Conservation (phyloP, 495 filamentous ascomycete genomes). For the Evansstolkia leycettana region DNA sequence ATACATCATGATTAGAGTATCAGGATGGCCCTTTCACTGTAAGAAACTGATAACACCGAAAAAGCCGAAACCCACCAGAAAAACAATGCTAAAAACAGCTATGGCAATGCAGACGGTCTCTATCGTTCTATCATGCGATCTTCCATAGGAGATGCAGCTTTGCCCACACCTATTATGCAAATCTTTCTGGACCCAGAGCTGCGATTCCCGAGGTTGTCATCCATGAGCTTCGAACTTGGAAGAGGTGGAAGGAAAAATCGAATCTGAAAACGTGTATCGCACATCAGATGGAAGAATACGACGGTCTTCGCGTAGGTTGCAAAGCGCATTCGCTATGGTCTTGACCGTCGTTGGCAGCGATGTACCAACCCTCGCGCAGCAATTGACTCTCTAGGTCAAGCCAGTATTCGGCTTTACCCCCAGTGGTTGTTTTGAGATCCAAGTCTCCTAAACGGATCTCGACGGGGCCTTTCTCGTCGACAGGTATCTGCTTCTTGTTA, state of each 20-base stretch:
- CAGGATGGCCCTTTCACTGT: too few relatives aligned
- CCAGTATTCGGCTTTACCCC: constrained; percentile 67
- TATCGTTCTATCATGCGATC: too few relatives aligned
- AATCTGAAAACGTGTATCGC: not conserved
- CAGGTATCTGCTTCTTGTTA: constrained; percentile 11
- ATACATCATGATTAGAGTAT: too few relatives aligned
- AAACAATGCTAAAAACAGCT: too few relatives aligned
- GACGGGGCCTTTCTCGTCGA: constrained; percentile 27
- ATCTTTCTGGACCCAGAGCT: too few relatives aligned
- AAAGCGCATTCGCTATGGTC: constrained; percentile 20
- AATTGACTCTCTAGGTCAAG: constrained; percentile 46
- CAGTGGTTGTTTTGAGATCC: constrained; percentile 67
- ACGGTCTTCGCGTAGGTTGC: too few relatives aligned
- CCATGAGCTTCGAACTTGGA: not conserved
- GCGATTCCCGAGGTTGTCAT: too few relatives aligned
- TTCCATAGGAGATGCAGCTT: too few relatives aligned
- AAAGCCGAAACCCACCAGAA: too few relatives aligned
- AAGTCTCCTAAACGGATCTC: constrained; percentile 76
- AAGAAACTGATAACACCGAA: too few relatives aligned
- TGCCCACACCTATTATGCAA: constrained; percentile 9
- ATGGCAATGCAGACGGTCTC: too few relatives aligned
- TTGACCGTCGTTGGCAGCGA: constrained; percentile 22
- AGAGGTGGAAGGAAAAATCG: not conserved
- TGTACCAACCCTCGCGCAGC: constrained; percentile 65
- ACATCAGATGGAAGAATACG: too few relatives aligned